Base-by-base conservation (phyloP, 1,284 basidiomycete genomes). In the Microbotryum violaceum region DNA sequence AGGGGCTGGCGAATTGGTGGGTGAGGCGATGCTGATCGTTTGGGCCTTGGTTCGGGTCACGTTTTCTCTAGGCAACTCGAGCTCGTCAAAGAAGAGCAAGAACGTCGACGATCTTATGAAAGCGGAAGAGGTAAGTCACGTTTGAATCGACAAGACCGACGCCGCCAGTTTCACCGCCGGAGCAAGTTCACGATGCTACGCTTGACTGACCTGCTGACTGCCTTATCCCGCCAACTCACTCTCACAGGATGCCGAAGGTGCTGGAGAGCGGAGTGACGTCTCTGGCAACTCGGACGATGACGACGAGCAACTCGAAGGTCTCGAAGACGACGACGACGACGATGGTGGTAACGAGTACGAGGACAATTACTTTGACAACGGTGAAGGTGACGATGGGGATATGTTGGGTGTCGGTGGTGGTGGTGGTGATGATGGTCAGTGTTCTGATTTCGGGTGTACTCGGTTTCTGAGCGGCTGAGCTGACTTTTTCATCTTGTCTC, bases 351-450 rank as follows among this genome's bases (percentile, higher is more conserved):
- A 64, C 60, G 63, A 62, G 50, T 61, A 64, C 60, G 65, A 64
- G 52, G 58, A 54, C 29, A 62, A 66, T 7, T 63, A 66, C 61
- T 63, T 66, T 25, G 64, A 66, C 54, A 66, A 60, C 25, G 65
- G 60, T 21, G 65, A 66, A 52, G 60, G 54, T 8, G 65, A 59
- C 52, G 65, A 66, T 46, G 33, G 57, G 29, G 64, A 66, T 44
- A 49, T 45, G 14, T 61, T 66, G 0, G 64, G 64, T 5, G 64
- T 58, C 10, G 64, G 64, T 18, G 61, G 61, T 2, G 64, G 63
- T 7, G 64, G 64, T 14, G 64, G 61, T 2, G 64, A 63, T 12
- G 64, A 66, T 18, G 64, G 61, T 66, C 12, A 45, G 63, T 42
- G 20, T 25, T 6, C 7, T n/a, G 31, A 33, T 6, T 25, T 7